Base-by-base conservation (phyloP, 495 filamentous ascomycete species). In the Aspergillus asperescens region DNA sequence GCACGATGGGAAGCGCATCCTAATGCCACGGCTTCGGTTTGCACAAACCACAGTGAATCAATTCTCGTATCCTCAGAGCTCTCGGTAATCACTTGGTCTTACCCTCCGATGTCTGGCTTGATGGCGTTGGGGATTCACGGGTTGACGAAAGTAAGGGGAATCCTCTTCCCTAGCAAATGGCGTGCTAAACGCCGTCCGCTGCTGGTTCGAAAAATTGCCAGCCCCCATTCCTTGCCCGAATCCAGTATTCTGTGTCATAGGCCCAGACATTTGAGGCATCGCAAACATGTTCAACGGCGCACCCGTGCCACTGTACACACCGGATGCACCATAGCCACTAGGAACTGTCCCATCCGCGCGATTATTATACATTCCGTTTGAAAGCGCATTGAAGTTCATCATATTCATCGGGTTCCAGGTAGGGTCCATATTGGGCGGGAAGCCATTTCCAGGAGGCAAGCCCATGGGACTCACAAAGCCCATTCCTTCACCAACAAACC, bases 81-180 rank as follows among this genome's bases (percentile, higher is more conserved):
- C 88, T 37, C 84, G 77, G 56, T 92, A 96, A 69, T 98, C 94
- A 63, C 87, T 91, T 15, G 90, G 89, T 39, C 93, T 77, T 48
- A 86, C 82, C 55, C 85, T 73, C 54, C 87, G 82, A 53, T 89
- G 83, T 48, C 86, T 75, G 50, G 87, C 85, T 68, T 89, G 86
- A 62, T 94, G 87, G 50, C 93, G 83, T 62, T 96, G 90, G 9
- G 90, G 93, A 63, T 98, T 98, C 46, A 97, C 88, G 1, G 93
- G 93, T 63, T 95, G 91, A 18, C 93, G 84, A 68, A 97, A 93
- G 68, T 98, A 98, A 16, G 93, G 87, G 43, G 88, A 87, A 54
- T 95, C 91, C 56, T 95, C 89, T 50, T 89, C 88, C 46, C 82
- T 79, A n/a, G 76, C 72, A 52, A 76, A 74, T 5, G 82, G 81